These are phyloP conservation scores for Ceratocystis diversiconidia DNA, from an alignment of 2,329 filamentous ascomycete species.

Conservation along the genomic window DNA sequence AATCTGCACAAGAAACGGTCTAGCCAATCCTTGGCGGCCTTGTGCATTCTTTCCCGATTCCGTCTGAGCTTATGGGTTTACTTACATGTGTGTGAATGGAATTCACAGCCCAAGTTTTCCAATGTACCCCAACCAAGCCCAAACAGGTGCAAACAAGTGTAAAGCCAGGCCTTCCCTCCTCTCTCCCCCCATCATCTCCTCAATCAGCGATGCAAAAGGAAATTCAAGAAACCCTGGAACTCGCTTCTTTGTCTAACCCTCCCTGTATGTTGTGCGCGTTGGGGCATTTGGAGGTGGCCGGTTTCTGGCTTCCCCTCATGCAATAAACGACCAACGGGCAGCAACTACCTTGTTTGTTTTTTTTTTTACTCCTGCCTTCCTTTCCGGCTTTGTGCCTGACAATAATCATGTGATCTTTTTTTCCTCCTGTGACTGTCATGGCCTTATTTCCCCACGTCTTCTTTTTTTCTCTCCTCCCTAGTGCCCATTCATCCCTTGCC, in stretches of 20 bases:
- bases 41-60: neutral
- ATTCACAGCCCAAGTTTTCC: neutral
- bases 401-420: slow-evolving; percentile 7
- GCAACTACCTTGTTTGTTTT: slow-evolving; percentile 4
- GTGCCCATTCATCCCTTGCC: neutral
- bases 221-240: neutral
- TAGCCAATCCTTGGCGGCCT: neutral
- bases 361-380: neutral
- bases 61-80: neutral
- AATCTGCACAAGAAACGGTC: neutral
- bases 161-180: neutral
- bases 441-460: slow-evolving; percentile 3
- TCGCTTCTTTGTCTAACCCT: neutral
- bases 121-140: neutral
- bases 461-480: neutral
- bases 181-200: neutral
- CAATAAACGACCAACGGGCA: neutral
- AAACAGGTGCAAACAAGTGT: neutral
- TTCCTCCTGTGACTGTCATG: neutral
- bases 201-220: neutral
- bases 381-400: neutral
- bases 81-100: neutral
- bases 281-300: neutral
- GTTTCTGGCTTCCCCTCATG: slow-evolving; percentile 12
- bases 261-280: neutral